Evolutionary conservation across 768 basidiomycete species (phyloP), one percentile per base, ranked within the genome.

Genomic region (Russula sp.): DNA sequence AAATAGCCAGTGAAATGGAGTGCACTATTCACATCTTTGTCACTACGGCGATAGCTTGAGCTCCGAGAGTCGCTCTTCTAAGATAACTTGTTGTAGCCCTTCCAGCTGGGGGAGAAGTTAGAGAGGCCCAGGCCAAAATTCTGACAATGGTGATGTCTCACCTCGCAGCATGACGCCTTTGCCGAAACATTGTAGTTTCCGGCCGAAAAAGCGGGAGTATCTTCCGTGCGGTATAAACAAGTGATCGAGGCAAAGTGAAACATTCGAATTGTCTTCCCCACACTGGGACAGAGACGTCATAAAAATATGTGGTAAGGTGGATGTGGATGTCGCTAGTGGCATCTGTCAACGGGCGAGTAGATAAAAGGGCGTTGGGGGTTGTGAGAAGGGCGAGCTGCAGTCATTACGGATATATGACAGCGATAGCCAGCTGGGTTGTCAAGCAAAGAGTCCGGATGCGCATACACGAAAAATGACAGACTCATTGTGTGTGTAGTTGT

Each of bases 81-180:
- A 65, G 59, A 61, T 65, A 61, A 50, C 40, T 52, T 14, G 64
- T 65, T 9, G 64, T 65, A 20, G 64, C 64, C 50, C 64, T 65
- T 57, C 64, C 64, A 5, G 64, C 64, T 65, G 11, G 32, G 36
- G 22, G 13, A 51, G 18, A 61, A 28, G 6, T 51, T 34, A 10
- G 22, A 51, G 16, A 26, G 13, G 49, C 7, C 22, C n/a, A 51
- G 7, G 46, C 59, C 2, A 38, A 32, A 18, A 18, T 40, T 18
- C 38, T 18, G 18, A 1, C 11, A 26, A 24, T 11, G 2, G 50
- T n/a, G 38, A 52, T n/a, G 20, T 14, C 59, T 28, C 36, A 61
- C 64, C 64, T 65, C 64, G 64, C 16, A 65, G 40, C 55, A 65
- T 57, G 13, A 48, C 64, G 18, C 64, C 64, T 40, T 61, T 61